A percentile compares a stretch with the other conserved stretches of the same genome.
These are phyloP conservation scores for Trametes sp. DNA, from an alignment of 1,284 basidiomycete genomes.

Conservation along the genomic window DNA sequence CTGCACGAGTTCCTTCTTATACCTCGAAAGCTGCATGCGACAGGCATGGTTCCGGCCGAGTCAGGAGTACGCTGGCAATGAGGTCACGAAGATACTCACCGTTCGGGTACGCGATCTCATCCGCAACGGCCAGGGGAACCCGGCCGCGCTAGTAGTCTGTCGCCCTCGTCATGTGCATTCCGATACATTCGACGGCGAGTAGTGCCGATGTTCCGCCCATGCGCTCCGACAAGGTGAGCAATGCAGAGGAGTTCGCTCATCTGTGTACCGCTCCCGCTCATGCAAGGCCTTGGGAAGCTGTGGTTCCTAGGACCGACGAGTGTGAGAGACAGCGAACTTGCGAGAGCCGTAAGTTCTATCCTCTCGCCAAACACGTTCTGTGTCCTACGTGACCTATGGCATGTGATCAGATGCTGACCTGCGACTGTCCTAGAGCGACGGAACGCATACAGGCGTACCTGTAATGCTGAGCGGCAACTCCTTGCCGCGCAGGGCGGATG, in stretches of 20 bases:
- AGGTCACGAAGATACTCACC: background rate
- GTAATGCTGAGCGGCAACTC: background rate
- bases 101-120: background rate
- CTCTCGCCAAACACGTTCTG: too few relatives aligned
- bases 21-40: background rate
- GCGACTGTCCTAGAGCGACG: background rate
- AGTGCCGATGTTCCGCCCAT: background rate
- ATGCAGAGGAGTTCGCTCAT: background rate
- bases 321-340: too few relatives aligned
- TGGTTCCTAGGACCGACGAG: too few relatives aligned
- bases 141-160: background rate
- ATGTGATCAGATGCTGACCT: background rate
- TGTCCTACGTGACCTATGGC: too few relatives aligned
- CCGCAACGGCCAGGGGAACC: slow-evolving; percentile 6
- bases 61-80: background rate
- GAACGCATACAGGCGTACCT: background rate
- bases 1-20: background rate
- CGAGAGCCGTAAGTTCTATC: too few relatives aligned
- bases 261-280: too few relatives aligned
- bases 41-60: background rate
- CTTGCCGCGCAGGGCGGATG: background rate
- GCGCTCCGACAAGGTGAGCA: background rate
- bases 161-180: background rate
- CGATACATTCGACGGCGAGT: background rate
- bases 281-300: too few relatives aligned